Percentiles rank a stretch among this genome's conserved stretches.
Conservation (phyloP, 768 basidiomycete genomes). For the Boletus sensibilis region DNA sequence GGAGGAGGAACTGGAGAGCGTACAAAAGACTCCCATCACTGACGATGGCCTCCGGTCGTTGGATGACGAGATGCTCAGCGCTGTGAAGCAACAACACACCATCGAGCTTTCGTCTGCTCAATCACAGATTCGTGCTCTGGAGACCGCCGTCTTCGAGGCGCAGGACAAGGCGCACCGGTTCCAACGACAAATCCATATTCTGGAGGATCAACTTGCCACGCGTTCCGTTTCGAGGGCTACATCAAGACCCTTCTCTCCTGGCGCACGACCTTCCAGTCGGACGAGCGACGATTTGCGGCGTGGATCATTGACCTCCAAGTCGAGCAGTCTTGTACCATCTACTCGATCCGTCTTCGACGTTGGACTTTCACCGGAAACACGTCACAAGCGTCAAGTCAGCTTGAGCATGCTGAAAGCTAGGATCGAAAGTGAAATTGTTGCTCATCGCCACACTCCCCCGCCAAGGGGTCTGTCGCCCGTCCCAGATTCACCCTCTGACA, state of each 20-base stretch:
- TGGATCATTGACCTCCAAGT: conserved; percentile 34
- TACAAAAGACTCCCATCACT: conserved; percentile 44
- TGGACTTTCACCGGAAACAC: conserved; percentile 68
- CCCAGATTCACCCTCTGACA: conserved; percentile 30
- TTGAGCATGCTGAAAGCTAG: conserved; percentile 88
- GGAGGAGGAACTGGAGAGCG: conserved; percentile 64
- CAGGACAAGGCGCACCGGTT: conserved; percentile 65
- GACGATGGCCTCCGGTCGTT: conserved; percentile 51
- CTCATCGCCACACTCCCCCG: conserved; percentile 45
- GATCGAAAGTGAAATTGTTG: conserved; percentile 75
- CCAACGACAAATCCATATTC: conserved; percentile 61
- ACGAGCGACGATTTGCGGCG: conserved; percentile 40
- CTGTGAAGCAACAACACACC: conserved; percentile 68
- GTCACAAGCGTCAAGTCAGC: conserved; percentile 81
- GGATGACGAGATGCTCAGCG: conserved; percentile 71
- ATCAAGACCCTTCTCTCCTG: conserved; percentile 48
- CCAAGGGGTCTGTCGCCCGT: conserved; percentile 59
- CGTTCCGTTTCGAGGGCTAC: conserved; percentile 44
- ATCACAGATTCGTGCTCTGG: conserved; percentile 74
- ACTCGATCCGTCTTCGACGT: conserved; percentile 66
- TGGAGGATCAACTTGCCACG: conserved; percentile 64
- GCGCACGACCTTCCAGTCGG: conserved; percentile 44
- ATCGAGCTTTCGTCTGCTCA: conserved; percentile 81
- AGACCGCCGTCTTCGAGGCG: conserved; percentile 69
- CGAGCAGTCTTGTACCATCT: conserved; percentile 35